Percentiles rank a stretch among this genome's conserved stretches.
Conservation (phyloP, 768 basidiomycete genomes). For the Postia placenta region DNA sequence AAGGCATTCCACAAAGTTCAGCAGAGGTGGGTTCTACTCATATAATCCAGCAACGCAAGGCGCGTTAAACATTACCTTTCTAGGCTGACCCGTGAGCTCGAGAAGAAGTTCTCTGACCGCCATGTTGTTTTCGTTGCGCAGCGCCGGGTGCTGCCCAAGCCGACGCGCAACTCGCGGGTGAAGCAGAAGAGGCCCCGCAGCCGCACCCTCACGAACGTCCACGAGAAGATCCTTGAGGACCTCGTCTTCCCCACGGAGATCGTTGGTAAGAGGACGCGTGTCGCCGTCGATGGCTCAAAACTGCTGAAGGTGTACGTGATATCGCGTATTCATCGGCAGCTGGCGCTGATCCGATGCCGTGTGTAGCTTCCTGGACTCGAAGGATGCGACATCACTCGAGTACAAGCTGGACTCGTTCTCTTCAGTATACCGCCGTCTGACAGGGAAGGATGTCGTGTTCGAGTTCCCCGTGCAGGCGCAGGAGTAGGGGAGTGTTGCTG, state of each 20-base stretch:
- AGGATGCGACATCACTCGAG: slow-evolving; percentile 96
- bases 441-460: slow-evolving; percentile 95
- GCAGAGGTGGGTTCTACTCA: slow-evolving; percentile 60
- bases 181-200: slow-evolving; percentile 95
- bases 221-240: slow-evolving; percentile 98
- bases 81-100: slow-evolving; percentile 96
- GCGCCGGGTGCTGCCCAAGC: slow-evolving; percentile 97
- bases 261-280: slow-evolving; percentile 95
- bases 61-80: slow-evolving; percentile 3
- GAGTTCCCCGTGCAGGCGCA: slow-evolving; percentile 80
- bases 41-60: background rate
- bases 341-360: slow-evolving; percentile 1
- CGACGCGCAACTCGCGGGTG: slow-evolving; percentile 87
- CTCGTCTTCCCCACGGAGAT: slow-evolving; percentile 99
- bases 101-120: slow-evolving; percentile 99
- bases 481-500: slow-evolving; percentile 46
- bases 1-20: slow-evolving; percentile 99
- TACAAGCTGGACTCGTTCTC: slow-evolving; percentile 99
- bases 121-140: slow-evolving; percentile 99
- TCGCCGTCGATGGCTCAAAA: slow-evolving; percentile 90
- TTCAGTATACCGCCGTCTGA: slow-evolving; percentile 90
- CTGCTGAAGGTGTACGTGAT: slow-evolving; percentile 90
- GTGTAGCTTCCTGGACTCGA: slow-evolving; percentile 88
- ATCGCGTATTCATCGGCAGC: background rate
- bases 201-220: slow-evolving; percentile 94